phyloP scores from a whole-genome alignment of 2,329 filamentous ascomycete genomes.

The Macrophomina phaseolina region DNA sequence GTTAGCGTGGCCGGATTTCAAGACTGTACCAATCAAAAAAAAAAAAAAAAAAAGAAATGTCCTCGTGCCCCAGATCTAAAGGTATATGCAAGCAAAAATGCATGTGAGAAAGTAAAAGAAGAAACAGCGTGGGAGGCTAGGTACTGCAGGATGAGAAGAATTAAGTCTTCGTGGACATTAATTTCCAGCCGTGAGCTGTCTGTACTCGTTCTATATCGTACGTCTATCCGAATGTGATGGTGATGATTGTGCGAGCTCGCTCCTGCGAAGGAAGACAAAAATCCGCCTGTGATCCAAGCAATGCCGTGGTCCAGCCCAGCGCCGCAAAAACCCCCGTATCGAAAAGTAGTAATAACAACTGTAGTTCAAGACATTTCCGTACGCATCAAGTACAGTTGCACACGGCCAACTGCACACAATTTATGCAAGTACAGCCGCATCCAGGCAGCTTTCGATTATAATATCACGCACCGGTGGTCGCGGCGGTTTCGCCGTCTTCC shows the following conservation, averaged over 20 bases:
- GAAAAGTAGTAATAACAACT: conserved; percentile 10
- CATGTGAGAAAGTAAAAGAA: not conserved
- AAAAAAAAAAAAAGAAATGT: not conserved
- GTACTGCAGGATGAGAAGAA: not conserved
- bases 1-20: not conserved
- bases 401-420: not conserved
- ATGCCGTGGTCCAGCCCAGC: conserved; percentile 21
- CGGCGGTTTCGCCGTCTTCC: conserved; percentile 21
- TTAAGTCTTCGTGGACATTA: conserved; percentile 25
- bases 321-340: not conserved
- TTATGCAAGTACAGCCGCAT: conserved; percentile 1
- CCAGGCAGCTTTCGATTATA: conserved; percentile 8
- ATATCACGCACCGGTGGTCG: conserved; percentile 26
- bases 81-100: not conserved
- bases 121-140: not conserved
- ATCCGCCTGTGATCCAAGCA: conserved; percentile 9
- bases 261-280: conserved; percentile 5
- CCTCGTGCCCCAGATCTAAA: not conserved
- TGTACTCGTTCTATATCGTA: conserved; percentile 28
- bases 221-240: conserved; percentile 26
- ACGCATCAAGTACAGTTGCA: conserved; percentile 3
- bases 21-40: not conserved
- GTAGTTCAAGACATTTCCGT: conserved; percentile 18
- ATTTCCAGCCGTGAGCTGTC: conserved; percentile 27
- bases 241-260: conserved; percentile 16